phyloP scores from a whole-genome alignment of 2,329 filamentous ascomycete species.

The Rutstroemia sydowiana region DNA sequence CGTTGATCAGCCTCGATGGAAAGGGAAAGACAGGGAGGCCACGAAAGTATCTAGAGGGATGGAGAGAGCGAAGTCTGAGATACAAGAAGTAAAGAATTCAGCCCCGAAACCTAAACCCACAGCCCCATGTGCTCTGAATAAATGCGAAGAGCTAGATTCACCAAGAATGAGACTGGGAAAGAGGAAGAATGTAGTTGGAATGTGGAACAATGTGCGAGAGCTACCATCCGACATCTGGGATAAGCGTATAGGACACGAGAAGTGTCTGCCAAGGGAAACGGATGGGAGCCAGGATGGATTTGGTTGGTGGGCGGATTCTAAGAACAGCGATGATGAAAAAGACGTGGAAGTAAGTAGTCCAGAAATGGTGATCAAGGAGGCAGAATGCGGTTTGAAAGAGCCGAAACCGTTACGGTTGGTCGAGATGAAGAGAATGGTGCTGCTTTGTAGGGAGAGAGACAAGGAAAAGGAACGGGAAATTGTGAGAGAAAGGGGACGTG shows the following conservation, averaged over 20 bases:
- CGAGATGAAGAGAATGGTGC: constrained; percentile 27
- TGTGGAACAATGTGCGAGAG: background rate
- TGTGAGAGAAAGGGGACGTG: constrained; percentile 13
- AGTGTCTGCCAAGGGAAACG: background rate
- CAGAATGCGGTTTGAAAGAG: constrained; percentile 23
- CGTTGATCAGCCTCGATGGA: too few relatives aligned
- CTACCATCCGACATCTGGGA: background rate
- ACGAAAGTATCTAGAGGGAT: too few relatives aligned
- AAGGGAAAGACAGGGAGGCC: too few relatives aligned
- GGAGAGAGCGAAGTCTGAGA: too few relatives aligned
- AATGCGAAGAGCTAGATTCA: background rate
- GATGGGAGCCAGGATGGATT: constrained; percentile 3
- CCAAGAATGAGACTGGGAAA: background rate
- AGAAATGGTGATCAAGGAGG: constrained; percentile 20
- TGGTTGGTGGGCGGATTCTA: background rate
- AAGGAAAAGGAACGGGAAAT: constrained; percentile 9
- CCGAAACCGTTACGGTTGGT: constrained; percentile 25
- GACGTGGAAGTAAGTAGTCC: background rate
- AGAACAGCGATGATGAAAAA: background rate
- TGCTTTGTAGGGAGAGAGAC: constrained; percentile 23
- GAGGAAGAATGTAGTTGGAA: background rate
- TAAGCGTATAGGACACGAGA: background rate
- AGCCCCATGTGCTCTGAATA: too few relatives aligned
- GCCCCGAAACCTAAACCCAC: too few relatives aligned
- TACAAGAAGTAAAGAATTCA: too few relatives aligned